Conservation (phyloP, 768 basidiomycete genomes). For the Mycena rebaudengoi region DNA sequence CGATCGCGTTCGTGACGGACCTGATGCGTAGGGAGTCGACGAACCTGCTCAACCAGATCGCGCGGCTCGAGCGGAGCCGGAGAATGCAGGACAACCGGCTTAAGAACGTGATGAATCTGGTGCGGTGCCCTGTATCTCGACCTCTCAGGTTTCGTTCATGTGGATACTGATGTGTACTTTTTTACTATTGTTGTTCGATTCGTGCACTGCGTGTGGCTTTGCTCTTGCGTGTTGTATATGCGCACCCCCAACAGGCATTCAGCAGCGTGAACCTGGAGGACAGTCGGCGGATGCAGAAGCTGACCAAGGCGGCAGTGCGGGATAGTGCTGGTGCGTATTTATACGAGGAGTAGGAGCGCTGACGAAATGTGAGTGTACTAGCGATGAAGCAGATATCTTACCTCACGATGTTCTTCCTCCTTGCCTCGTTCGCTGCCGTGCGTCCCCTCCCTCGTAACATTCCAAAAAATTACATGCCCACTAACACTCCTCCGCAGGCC, state of each 20-base stretch:
- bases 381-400: slow-evolving; percentile 65
- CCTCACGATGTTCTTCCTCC: slow-evolving; percentile 69
- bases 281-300: slow-evolving; percentile 48
- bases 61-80: slow-evolving; percentile 52
- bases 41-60: slow-evolving; percentile 58
- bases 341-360: too few relatives aligned
- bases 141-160: background rate
- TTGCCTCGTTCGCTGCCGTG: slow-evolving; percentile 59
- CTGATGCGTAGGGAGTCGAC: slow-evolving; percentile 54
- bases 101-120: slow-evolving; percentile 62
- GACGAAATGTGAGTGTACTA: slow-evolving; percentile 20
- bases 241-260: too few relatives aligned
- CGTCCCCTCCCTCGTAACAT: slow-evolving; percentile 12
- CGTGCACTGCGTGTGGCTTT: too few relatives aligned
- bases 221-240: too few relatives aligned
- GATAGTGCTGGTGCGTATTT: slow-evolving; percentile 55
- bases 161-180: background rate
- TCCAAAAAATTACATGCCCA: too few relatives aligned
- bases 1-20: slow-evolving; percentile 17
- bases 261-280: slow-evolving; percentile 59
- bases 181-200: too few relatives aligned
- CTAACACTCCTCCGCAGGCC: slow-evolving; percentile 40
- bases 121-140: slow-evolving; percentile 32
- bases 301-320: slow-evolving; percentile 51
- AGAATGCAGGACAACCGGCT: slow-evolving; percentile 53